Base-by-base conservation (phyloP, 129 eudicot species). In the Glebionis coronaria region DNA sequence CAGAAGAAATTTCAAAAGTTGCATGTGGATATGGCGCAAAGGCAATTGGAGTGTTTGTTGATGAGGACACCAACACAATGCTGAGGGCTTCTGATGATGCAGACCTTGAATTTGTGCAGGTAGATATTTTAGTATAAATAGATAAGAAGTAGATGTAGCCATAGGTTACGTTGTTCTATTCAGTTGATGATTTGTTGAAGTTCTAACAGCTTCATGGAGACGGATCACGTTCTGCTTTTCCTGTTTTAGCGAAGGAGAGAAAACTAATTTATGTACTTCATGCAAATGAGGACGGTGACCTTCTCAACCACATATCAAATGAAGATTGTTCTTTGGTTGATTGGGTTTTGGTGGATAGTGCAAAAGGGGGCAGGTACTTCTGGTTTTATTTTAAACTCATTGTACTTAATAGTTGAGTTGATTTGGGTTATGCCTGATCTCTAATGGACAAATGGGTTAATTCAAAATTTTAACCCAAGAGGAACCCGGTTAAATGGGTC, bases 31-130 rank as follows among this genome's bases (percentile, higher is more conserved):
- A 87, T 44, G 99, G 99, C 47, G 93, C 97, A 58, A 76, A 82
- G 78, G 90, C 97, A n/a, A 97, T 89, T 79, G 99, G 95, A 40
- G 97, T 93, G 52, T 93, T 88, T 81, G 97, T 89, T 67, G 95
- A 93, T 69, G 99, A 93, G 77, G 81, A 82, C 74, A 86, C 77
- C 5, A 74, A 84, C 28, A 67, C 88, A 4, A 89, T 93, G 53
- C 38, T 84, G 65, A 81, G 81, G 77, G 88, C 85, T 61, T 79
- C 95, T 75, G 87, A 84, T 56, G 83, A 83, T 13, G 95, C 97
- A 1, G 81, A 81, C 53, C 95, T 89, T 56, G 97, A 85, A 74
- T 93, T 76, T 82, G 92, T 89, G 73, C 98, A 93, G 90, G 98
- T 86, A 69, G 54, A 47, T 56, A 14, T 12, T 21, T 20, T 18